Conservation (phyloP, 768 basidiomycete species). For the Suillus spraguei region DNA sequence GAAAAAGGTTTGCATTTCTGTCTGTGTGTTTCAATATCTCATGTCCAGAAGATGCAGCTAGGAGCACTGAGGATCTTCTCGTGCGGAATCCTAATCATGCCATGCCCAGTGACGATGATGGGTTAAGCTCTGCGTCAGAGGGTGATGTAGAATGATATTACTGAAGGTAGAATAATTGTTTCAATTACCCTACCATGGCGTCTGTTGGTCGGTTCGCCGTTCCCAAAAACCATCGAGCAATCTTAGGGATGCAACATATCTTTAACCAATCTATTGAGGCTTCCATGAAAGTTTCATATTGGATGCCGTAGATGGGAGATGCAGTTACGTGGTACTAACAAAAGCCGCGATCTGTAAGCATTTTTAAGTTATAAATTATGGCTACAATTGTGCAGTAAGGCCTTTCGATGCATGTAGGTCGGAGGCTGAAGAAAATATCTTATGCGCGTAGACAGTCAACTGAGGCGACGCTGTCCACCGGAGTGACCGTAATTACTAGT, state of each 20-base stretch:
- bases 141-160: background rate
- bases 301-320: background rate
- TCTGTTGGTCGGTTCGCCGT: background rate
- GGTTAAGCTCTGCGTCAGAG: background rate
- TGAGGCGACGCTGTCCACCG: background rate
- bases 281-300: background rate
- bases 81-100: conserved; percentile 71
- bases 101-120: conserved; percentile 1
- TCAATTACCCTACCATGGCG: background rate
- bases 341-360: background rate
- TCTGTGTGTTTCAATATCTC: background rate
- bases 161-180: background rate
- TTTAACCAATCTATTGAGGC: background rate
- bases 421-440: background rate
- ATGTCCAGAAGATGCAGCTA: conserved; percentile 22
- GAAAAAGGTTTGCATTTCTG: conserved; percentile 43
- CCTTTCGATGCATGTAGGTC: background rate
- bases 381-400: background rate
- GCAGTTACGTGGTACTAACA: background rate
- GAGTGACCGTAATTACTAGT: background rate
- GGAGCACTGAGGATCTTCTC: conserved; percentile 60
- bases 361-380: background rate
- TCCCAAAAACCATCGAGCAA: background rate
- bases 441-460: background rate
- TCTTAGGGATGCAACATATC: background rate